Evolutionary conservation across 352 stramenopile species (phyloP), one percentile per base, ranked within the genome.

Genomic region (Globisporangium nagaii): DNA sequence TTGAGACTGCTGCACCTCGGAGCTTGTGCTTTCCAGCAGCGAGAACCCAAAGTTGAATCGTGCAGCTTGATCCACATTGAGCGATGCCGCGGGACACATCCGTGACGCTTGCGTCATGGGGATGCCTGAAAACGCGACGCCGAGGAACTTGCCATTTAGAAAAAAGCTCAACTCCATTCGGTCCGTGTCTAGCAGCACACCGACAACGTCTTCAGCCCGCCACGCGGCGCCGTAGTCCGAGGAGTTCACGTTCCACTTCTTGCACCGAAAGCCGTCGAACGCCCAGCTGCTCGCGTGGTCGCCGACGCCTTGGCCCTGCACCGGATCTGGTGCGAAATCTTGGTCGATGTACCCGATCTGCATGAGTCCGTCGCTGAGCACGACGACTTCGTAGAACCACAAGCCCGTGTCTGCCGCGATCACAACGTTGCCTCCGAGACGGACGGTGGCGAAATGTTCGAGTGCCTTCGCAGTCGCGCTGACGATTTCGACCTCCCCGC

Each of bases 341-440:
- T 45, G 56, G n/a, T 93, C 86, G 20, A 96, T 75, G 78, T 95
- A 98, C 2, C 95, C 95, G 60, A 98, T 96, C 60, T 98, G 93
- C 64, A 96, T 95, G 0, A 98, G 68, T 9, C 93, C 93, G 51
- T 93, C 90, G 0, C 75, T 96, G 24, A 96, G 65, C 1, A 98
- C 60, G 2, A 70, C 63, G 3, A 94, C 90, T 71, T 98, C 90
- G 58, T 97, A 96, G 53, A 96, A 98, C 64, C 63, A 98, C 17
- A 93, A 53, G 0, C 86, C 87, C 1, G 68, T 79, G 28, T 71
- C 75, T 15, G 65, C 70, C 47, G 63, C 65, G 47, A 95, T 77
- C 0, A 56, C 65, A 3, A 77, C 65, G 19, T 73, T 68, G 2
- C 63, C 17, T 6, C 42, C 50, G 10, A 96, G 54, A 17, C 66